Base-by-base conservation (phyloP, 2,329 filamentous ascomycete genomes). In the Claviceps sorghi region DNA sequence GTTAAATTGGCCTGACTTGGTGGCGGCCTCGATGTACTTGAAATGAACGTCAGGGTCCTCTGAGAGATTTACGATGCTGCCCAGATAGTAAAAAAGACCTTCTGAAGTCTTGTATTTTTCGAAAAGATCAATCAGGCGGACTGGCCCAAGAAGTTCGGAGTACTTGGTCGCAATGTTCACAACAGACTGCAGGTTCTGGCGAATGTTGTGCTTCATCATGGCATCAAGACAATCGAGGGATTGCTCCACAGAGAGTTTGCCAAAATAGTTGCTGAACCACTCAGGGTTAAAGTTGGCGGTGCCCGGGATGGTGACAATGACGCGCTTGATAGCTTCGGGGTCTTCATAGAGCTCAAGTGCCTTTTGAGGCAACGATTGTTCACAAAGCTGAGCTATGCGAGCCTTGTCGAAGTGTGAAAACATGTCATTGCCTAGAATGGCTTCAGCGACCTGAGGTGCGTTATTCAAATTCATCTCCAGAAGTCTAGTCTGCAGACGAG, bases 21-120 rank as follows among this genome's bases (percentile, higher is more conserved):
- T 95, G 34, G 94, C 93, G 52, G 93, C 89, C 71, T 98, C 91
- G 54, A 98, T 95, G 70, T 98, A 98, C 77, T 98, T 98, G 82
- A 96, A 98, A 66, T 93, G 86, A 32, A 98, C 93, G 65, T 98
- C 93, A 22, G 86, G 78, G 61, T 97, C 93, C 67, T 97, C 88
- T 53, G 88, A 95, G 48, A 98, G 76, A 67, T 98, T 98, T 69
- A 98, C 91, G 60, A 98, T 94, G 66, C 90, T 95, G 56, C 93
- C 93, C 17, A 98, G 82, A 72, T 96, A 98, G 75, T 95, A 96
- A 79, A 93, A 98, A 4, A 98, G 82, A 66, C 93, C 93, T 69
- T 98, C 93, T 3, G 88, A 84, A 38, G 93, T 97, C 69, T 93
- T 90, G 74, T 97, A 95, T 75, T 95, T 96, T 74, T 98, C 93